Conservation (phyloP, 768 basidiomycete species). For the Tricholoma matsutake region DNA sequence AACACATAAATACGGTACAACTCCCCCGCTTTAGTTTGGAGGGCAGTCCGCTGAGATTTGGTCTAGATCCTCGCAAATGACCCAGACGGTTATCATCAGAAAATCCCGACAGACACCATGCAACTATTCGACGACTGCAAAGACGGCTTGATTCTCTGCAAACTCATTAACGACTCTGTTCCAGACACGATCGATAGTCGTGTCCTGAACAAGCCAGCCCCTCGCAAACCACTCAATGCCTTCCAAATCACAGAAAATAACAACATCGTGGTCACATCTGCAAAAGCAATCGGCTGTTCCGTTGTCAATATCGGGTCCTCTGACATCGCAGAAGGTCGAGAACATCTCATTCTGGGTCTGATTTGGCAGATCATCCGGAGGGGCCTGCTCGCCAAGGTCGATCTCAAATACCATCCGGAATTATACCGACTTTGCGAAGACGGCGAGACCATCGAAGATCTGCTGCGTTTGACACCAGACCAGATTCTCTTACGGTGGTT, state of each 20-base stretch:
- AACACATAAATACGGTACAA: constrained; percentile 92
- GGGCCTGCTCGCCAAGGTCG: constrained; percentile 90
- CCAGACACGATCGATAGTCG: constrained; percentile 99
- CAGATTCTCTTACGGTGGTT: constrained; percentile 99
- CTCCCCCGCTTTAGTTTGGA: background rate
- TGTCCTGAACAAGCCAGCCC: constrained; percentile 87
- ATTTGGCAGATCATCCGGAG: constrained; percentile 99
- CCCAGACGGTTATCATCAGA: constrained; percentile 74
- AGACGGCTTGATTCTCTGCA: constrained; percentile 95
- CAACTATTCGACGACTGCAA: constrained; percentile 97
- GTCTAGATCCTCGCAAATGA: constrained; percentile 87
- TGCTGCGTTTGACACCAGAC: constrained; percentile 90
- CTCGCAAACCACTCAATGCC: constrained; percentile 85
- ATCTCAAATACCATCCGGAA: constrained; percentile 98
- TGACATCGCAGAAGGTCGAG: constrained; percentile 89
- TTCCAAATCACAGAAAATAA: constrained; percentile 99
- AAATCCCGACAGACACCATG: constrained; percentile 96
- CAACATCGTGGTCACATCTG: constrained; percentile 98
- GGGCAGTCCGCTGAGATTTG: constrained; percentile 5
- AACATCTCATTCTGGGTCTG: constrained; percentile 94
- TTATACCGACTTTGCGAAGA: constrained; percentile 95
- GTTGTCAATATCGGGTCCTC: constrained; percentile 97
- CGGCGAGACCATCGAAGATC: constrained; percentile 94
- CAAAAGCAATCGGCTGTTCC: constrained; percentile 97
- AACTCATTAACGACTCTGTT: constrained; percentile 98